Evolutionary conservation across 164 flowering plant genomes (phyloP).

Genomic region (Magnolia officinalis): DNA sequence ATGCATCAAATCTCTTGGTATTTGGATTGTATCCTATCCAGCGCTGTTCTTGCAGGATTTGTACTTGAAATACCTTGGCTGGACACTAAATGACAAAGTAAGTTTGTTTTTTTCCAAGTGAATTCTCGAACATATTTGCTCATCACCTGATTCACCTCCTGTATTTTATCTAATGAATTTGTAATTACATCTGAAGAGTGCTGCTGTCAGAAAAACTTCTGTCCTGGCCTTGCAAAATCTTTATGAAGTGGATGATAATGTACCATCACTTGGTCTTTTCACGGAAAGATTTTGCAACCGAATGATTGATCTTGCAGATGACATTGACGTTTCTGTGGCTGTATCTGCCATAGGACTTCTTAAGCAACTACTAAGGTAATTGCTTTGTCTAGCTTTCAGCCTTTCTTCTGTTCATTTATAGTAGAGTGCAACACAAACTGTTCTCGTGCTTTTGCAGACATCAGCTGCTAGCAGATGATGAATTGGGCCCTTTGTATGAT

Average conservation of each 20-base stretch:
- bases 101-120: slow-evolving; percentile 8
- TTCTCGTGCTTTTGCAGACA: slow-evolving; percentile 53
- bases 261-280: slow-evolving; percentile 86
- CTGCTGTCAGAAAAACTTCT: slow-evolving; percentile 93
- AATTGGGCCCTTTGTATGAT: slow-evolving; percentile 91
- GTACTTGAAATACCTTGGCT: slow-evolving; percentile 95
- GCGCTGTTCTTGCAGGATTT: slow-evolving; percentile 87
- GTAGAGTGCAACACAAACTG: neutral
- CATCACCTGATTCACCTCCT: neutral
- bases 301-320: slow-evolving; percentile 99
- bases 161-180: neutral
- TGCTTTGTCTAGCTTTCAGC: neutral
- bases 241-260: slow-evolving; percentile 90
- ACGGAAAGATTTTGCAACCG: slow-evolving; percentile 90
- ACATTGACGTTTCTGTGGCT: slow-evolving; percentile 91
- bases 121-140: neutral
- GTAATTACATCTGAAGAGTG: slow-evolving; percentile 47
- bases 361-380: slow-evolving; percentile 78
- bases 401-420: too few relatives aligned
- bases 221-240: slow-evolving; percentile 85
- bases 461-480: slow-evolving; percentile 86
- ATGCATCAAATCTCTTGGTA: slow-evolving; percentile 91
- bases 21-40: slow-evolving; percentile 92
- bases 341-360: slow-evolving; percentile 97
- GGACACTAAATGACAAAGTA: slow-evolving; percentile 98